Evolutionary conservation across 192 early-diverging fungal genomes (phyloP), one percentile per base, ranked within the genome.

Genomic region (Coemansia sp.): DNA sequence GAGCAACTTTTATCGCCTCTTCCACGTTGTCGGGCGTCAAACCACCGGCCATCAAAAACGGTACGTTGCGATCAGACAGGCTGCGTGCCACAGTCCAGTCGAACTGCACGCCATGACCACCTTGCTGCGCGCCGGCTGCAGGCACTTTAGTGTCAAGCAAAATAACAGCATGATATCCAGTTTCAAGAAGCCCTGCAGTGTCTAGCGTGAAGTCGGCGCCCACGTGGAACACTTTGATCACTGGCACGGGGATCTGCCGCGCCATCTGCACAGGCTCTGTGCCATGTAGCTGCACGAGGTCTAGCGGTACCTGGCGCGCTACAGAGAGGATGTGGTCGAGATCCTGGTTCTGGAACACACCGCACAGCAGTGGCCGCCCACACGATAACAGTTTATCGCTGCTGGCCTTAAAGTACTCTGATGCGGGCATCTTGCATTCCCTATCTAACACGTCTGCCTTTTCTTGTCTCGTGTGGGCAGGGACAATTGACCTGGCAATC

Each of bases 251-350:
- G 29, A 96, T 76, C 47, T 91, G 85, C 41, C 65, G 80, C 1
- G 90, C 87, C 66, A 89, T 60, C 37, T 86, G 84, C 4, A 66
- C 35, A 68, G 73, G 72, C 76, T 96, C 95, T 29, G 83, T 71
- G 1, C 94, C 93, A 77, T 99, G 98, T 57, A 98, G 83, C 84
- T 99, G 98, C 17, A 97, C 90, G 35, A 97, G 51, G 72, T 99
- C 96, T 19, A 99, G 82, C 17, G 88, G 87, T 21, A 89, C 84
- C 17, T 67, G 67, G 17, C 76, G 64, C 4, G 87, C 88, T 6
- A 90, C 83, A 1, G 72, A 62, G 23, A 85, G 85, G 60, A 98
- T 94, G 57, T 93, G 74, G 49, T 89, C 90, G 21, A 92, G 61
- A 1, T 87, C 62, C 47, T 95, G 92, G 70, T 96, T 92, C 64